These are phyloP conservation scores for Macadamia tetraphylla DNA, from an alignment of 164 flowering plant genomes.

Conservation along the genomic window DNA sequence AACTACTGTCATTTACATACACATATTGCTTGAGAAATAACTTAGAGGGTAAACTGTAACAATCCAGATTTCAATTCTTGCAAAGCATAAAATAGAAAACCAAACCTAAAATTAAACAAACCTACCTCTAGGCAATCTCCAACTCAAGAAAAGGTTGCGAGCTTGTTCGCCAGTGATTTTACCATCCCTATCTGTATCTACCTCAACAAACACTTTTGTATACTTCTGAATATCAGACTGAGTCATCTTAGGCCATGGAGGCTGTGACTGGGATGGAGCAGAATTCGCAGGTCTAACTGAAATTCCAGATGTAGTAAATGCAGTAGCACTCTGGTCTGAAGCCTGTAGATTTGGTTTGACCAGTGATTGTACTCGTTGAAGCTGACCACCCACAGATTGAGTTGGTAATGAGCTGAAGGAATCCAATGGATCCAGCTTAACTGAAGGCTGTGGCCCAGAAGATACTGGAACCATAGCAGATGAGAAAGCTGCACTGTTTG, in stretches of 20 bases:
- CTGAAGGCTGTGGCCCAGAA: conserved; percentile 40
- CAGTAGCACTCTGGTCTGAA: conserved; percentile 27
- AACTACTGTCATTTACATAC: neutral
- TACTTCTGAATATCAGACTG: conserved; percentile 83
- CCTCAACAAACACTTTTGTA: conserved; percentile 80
- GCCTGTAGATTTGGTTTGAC: conserved; percentile 36
- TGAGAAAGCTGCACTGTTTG: conserved; percentile 32
- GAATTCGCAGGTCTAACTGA: conserved; percentile 43
- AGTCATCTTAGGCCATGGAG: conserved; percentile 89
- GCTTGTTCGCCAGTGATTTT: conserved; percentile 93
- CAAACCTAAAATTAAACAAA: neutral
- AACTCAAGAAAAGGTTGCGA: conserved; percentile 79
- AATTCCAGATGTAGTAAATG: conserved; percentile 32
- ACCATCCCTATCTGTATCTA: conserved; percentile 95
- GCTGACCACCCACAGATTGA: conserved; percentile 39
- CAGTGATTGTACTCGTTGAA: conserved; percentile 33
- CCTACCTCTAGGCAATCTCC: conserved; percentile 93
- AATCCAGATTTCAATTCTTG: neutral
- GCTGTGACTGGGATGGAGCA: conserved; percentile 26
- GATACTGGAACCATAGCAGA: conserved; percentile 44
- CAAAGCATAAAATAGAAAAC: neutral
- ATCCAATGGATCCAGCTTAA: conserved; percentile 48
- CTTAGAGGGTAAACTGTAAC: neutral
- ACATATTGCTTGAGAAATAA: neutral
- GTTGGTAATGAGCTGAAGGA: conserved; percentile 42